Evolutionary conservation across 352 stramenopile genomes (phyloP), one percentile per base, ranked within the genome.

Genomic region (Pythium brachiatum): DNA sequence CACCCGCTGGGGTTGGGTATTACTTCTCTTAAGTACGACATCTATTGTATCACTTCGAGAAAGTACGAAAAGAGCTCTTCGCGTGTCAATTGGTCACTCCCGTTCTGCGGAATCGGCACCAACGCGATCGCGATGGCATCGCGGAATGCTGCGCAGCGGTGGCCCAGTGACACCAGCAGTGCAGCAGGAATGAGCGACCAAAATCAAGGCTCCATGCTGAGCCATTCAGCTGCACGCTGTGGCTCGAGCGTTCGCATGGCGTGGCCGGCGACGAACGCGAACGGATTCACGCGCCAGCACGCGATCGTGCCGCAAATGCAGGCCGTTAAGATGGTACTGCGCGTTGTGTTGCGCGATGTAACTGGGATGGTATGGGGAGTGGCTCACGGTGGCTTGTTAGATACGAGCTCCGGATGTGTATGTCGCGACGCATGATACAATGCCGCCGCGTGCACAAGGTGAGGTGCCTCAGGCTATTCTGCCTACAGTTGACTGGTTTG

Each of bases 371-470:
- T 48, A 20, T 2, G 9, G 41, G 12, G 21, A 38, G 52, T 8
- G 60, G 36, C 41, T 26, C 23, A 26, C 27, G 1, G 66, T 69
- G 13, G 11, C 57, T 32, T 26, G 16, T 29, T 52, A 91, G 83
- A 92, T 92, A 15, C 59, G 75, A 36, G 70, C 72, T 0, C 83
- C 83, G 3, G 73, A 76, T 41, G 64, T 61, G 47, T 92, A 89
- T 57, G 58, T 86, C 26, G 83, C 83, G 53, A 92, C 79, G 43
- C 60, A 89, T 41, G 72, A 92, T 50, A 90, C 83, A 0, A 85
- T 84, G 78, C 81, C 83, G 16, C 76, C 78, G 34, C 32, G 55
- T 5, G 44, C 75, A 21, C 83, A 90, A 89, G 78, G 83, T 89
- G 69, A 21, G 20, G 18, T 46, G 51, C 13, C n/a, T n/a, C n/a